Conservation (phyloP, 495 filamentous ascomycete species). For the Lasiosphaeria ovina region DNA sequence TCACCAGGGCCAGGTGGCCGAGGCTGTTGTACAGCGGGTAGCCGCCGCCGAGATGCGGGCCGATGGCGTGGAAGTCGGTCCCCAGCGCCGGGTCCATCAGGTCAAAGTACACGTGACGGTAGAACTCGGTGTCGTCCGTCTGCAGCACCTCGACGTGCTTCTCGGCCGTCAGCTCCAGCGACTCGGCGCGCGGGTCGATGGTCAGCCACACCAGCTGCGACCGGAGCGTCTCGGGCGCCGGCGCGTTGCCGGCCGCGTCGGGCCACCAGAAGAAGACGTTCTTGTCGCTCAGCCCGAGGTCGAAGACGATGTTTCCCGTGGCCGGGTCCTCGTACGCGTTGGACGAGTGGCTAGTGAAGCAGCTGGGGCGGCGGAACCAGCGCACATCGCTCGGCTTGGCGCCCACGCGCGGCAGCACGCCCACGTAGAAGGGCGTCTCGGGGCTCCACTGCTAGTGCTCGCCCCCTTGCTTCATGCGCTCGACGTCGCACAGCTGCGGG, state of each 20-base stretch:
- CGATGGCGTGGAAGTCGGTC: slow-evolving; percentile 41
- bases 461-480: slow-evolving; percentile 48
- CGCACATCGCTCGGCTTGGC: slow-evolving; percentile 44
- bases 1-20: slow-evolving; percentile 27
- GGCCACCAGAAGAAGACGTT: slow-evolving; percentile 54
- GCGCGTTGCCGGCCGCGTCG: slow-evolving; percentile 30
- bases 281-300: slow-evolving; percentile 45
- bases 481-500: slow-evolving; percentile 40
- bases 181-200: slow-evolving; percentile 38
- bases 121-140: slow-evolving; percentile 36
- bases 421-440: slow-evolving; percentile 42
- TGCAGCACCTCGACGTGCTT: slow-evolving; percentile 29
- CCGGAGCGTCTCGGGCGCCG: slow-evolving; percentile 14
- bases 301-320: slow-evolving; percentile 46
- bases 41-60: slow-evolving; percentile 32
- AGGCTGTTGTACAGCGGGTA: slow-evolving; percentile 36
- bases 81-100: slow-evolving; percentile 36
- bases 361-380: slow-evolving; percentile 41
- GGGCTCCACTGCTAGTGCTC: slow-evolving; percentile 51
- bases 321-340: slow-evolving; percentile 49
- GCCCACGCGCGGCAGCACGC: slow-evolving; percentile 43
- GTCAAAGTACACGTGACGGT: slow-evolving; percentile 49
- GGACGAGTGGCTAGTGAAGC: slow-evolving; percentile 46
- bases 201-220: slow-evolving; percentile 29
- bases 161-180: slow-evolving; percentile 24